A percentile compares a stretch with the other conserved stretches of the same genome.
Evolutionary conservation across 2,329 filamentous ascomycete species (phyloP).

Genomic region (Beauveria australis): DNA sequence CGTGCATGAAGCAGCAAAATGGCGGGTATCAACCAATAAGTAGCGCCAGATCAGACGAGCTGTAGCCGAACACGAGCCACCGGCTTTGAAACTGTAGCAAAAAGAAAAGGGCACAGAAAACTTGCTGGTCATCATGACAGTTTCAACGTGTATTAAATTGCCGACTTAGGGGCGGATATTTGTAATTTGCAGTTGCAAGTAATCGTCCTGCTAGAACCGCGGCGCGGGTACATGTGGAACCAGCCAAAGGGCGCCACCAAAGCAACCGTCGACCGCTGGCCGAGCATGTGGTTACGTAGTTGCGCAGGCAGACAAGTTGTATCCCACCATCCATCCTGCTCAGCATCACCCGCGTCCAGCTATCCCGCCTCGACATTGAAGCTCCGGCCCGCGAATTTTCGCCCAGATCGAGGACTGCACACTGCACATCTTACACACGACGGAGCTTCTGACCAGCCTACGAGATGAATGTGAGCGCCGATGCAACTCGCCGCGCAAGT

Average conservation of each 20-base stretch:
- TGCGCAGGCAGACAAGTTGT: slow-evolving; percentile 1
- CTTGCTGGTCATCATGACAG: no score
- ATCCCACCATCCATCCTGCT: not conserved
- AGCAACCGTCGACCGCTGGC: not conserved
- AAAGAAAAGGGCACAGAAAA: no score
- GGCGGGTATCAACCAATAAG: no score
- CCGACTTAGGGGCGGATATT: no score
- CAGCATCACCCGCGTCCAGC: not conserved
- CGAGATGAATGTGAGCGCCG: slow-evolving; percentile 48
- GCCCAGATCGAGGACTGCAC: not conserved
- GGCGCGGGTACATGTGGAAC: not conserved
- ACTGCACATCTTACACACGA: not conserved
- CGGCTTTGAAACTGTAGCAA: no score
- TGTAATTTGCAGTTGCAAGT: not conserved
- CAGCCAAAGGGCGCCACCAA: not conserved
- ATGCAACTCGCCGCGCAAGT: slow-evolving; percentile 9
- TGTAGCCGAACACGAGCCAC: no score
- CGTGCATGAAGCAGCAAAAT: no score
- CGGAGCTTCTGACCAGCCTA: not conserved
- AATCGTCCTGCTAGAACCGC: not conserved
- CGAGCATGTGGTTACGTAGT: slow-evolving; percentile 1
- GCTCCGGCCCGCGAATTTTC: not conserved
- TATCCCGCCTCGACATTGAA: slow-evolving; percentile 1
- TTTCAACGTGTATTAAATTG: no score
- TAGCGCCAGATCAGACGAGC: no score